Evolutionary conservation across 208 protist genomes (phyloP), one percentile per base, ranked within the genome.

Genomic region (Endotrypanum monterogeii): DNA sequence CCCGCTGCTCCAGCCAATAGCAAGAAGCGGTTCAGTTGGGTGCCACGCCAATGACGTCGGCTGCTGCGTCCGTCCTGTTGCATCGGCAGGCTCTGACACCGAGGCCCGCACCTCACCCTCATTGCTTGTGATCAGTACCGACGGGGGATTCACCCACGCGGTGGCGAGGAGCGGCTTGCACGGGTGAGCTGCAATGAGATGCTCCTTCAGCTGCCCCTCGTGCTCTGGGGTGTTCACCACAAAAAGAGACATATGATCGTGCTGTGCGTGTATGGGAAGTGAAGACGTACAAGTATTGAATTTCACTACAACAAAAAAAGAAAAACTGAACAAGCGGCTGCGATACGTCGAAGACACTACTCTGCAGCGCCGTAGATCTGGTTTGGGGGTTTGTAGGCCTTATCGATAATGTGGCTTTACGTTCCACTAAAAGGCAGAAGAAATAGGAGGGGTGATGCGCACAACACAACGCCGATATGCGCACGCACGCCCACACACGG

Each of bases 1-100:
- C 54, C 96, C 96, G 73, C 79, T 90, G 67, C 79, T 88, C 93
- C 92, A 97, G 28, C 96, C 96, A 62, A 96, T 90, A 14, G 86
- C 73, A 8, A 98, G 77, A 30, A 94, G 57, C 32, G 78, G 41
- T 50, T 92, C 79, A 11, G 66, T 82, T 16, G 96, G 96, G 75
- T 98, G 96, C 96, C 96, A 98, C 12, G 86, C 80, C 30, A 98
- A 77, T 30, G 80, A 70, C 8, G 89, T 90, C 7, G 69, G 54
- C 71, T 69, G 71, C 76, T 82, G 62, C 48, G 72, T 76, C 57
- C 78, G 55, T 55, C 78, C 78, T 23, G 65, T 62, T 23, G 78
- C 68, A 11, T 72, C 65, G 0, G 60, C 73, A 9, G 82, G 88
- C 51, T 83, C 77, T 23, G 89, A 70, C 7, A 93, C 74, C 6